Base-by-base conservation (phyloP, 169 alveolate species). In the Toxoplasma gondii region DNA sequence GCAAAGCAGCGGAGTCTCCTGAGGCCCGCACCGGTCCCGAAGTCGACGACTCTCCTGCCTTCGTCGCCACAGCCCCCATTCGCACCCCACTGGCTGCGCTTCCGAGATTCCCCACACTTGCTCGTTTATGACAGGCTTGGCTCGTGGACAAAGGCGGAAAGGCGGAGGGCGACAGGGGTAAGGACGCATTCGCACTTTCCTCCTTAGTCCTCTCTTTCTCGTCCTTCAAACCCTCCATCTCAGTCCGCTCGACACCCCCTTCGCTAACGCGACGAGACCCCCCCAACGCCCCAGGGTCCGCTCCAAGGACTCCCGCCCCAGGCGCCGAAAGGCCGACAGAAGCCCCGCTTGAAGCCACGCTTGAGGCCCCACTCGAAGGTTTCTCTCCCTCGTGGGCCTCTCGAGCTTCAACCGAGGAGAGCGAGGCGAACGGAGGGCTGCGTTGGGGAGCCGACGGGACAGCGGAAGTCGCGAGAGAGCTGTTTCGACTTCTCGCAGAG, bases 161-260 rank as follows among this genome's bases (percentile, higher is more conserved):
- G 39, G 84, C 84, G n/a, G 84, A 74, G 45, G 84, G 84, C 2
- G 84, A 74, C 24, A 74, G 84, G 17, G 84, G 84, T 16, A 36
- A n/a, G 39, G 43, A 16, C 24, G 84, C 84, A 16, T 16, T 1
- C 34, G 74, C 74, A 31, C 74, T 31, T 4, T 16, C 74, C n/a
- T 4, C 22, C 74, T 64, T 19, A 16, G 34, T 64, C 29, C 74
- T 4, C n/a, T 1, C 74, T 64, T 64, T 31, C 22, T 64, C 74
- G 22, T 49, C 12, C 58, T 4, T 7, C 4, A 12, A 49, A 4
- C 12, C 12, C 58, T 49, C 58, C 58, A 7, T 49, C 58, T 49
- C 58, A 4, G 58, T 49, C 74, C 34, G 4, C 74, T 64, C 74
- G 5, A 31, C 29, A 1, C 74, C 34, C 74, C 74, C 74, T 27